Evolutionary conservation across 2,329 filamentous ascomycete genomes (phyloP).

Genomic region (Bipolaris oryzae): DNA sequence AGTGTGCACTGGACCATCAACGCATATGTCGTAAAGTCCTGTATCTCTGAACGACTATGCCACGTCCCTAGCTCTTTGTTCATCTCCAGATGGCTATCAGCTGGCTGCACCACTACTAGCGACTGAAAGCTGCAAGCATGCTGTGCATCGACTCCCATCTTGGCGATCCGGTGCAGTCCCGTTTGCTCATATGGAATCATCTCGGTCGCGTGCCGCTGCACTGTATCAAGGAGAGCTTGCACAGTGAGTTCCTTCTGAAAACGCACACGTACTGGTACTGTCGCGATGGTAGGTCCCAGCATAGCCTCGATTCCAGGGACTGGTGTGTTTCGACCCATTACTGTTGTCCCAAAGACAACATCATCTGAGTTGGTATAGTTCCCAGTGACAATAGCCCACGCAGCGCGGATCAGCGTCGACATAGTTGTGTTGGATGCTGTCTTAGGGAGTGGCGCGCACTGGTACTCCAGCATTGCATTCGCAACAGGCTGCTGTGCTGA

Average conservation of each 20-base stretch:
- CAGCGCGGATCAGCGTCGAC: slow-evolving; percentile 27
- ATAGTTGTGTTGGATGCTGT: slow-evolving; percentile 1
- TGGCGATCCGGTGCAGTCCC: slow-evolving; percentile 40
- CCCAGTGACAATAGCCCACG: slow-evolving; percentile 37
- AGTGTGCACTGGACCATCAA: not conserved
- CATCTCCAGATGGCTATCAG: not conserved
- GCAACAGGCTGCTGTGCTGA: slow-evolving; percentile 12
- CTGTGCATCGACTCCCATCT: not conserved
- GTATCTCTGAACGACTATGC: slow-evolving; percentile 12
- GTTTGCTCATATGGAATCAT: slow-evolving; percentile 41
- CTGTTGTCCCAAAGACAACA: not conserved
- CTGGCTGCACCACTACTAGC: slow-evolving; percentile 58
- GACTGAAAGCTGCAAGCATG: slow-evolving; percentile 53
- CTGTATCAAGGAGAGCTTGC: slow-evolving; percentile 4
- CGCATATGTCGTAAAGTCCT: slow-evolving; percentile 8
- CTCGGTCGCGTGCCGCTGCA: slow-evolving; percentile 22
- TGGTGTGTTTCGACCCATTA: not conserved
- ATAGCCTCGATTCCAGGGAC: slow-evolving; percentile 23
- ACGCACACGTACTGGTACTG: slow-evolving; percentile 40
- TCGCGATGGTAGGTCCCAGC: slow-evolving; percentile 52
- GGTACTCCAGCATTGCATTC: slow-evolving; percentile 3
- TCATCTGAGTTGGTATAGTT: slow-evolving; percentile 21
- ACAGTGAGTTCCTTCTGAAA: slow-evolving; percentile 19
- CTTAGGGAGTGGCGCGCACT: not conserved
- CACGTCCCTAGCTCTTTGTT: not conserved